These are phyloP conservation scores for Flaveria floridana DNA, from an alignment of 140 eudicot genomes.

Conservation along the genomic window DNA sequence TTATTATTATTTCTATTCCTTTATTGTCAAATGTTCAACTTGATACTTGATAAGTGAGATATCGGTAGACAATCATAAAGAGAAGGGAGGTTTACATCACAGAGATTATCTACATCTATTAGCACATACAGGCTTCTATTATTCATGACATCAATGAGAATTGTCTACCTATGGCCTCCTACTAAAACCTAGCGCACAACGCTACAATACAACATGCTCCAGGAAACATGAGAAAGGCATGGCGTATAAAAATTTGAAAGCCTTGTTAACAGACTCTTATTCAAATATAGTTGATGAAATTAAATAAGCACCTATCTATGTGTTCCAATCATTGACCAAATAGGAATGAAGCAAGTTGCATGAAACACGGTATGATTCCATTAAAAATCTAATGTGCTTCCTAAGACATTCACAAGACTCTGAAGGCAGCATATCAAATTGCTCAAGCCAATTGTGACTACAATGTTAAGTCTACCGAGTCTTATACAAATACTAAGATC, in stretches of 20 bases:
- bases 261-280: constrained; percentile 3
- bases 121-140: not conserved
- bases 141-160: not conserved
- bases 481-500: not conserved
- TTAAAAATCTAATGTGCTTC: constrained; percentile 2
- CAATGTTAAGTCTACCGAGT: not conserved
- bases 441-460: constrained; percentile 16
- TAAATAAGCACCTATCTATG: not conserved
- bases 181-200: not conserved
- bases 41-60: not conserved
- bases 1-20: not conserved
- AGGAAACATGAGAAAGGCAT: constrained; percentile 2
- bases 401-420: not conserved
- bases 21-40: not conserved
- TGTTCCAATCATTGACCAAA: not conserved
- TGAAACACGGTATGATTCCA: not conserved
- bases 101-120: not conserved
- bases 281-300: not conserved
- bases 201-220: not conserved
- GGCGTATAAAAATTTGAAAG: constrained; percentile 2
- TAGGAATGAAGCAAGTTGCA: not conserved
- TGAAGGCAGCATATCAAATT: not conserved
- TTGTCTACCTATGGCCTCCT: not conserved
- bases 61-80: not conserved
- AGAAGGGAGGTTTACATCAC: not conserved